Base-by-base conservation (phyloP, 2,329 filamentous ascomycete genomes). In the Acrodontium crateriforme region DNA sequence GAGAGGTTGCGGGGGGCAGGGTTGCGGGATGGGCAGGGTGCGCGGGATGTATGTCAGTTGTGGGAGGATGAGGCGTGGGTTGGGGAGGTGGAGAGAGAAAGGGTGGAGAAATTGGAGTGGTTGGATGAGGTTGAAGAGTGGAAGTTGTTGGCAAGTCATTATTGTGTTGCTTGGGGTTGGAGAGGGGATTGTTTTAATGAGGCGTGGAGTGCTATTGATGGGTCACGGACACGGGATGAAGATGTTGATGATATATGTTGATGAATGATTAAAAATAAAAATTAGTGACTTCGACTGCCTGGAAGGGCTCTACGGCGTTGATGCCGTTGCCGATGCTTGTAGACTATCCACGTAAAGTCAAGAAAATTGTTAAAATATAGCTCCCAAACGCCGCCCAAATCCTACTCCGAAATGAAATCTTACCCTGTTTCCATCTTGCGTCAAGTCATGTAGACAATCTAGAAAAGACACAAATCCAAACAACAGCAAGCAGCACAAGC, bases 71-170 rank as follows among this genome's bases (percentile, higher is more conserved):
- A 77, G 28, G 56, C 56, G 2, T 95, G 87, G 84, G 63, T 92
- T 3, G 47, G 50, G 0, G 49, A 62, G 1, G 59, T 60, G 2
- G 87, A 95, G 55, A 85, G 82, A 54, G 75, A 80, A 46, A 64
- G 85, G 25, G 72, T 95, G 1, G 77, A 85, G 38, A 55, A 60
- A 8, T 52, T 94, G 15, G 85, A 98, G 53, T 84, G 89, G 45
- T 55, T 98, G 37, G 89, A 98, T 56, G 89, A 98, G 56, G 68
- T 94, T 14, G 89, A 98, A 55, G 89, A 98, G 58, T 92, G 89
- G 78, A 67, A 77, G 45, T 55, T 98, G 41, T 56, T 98, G 42
- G 81, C 84, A 1, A 71, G 69, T 39, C 89, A 98, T 61, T 98
- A 98, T 47, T 74, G 85, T 38, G 68, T 98, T 23, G 75, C 74